phyloP scores from a whole-genome alignment of 2,329 filamentous ascomycete species.

The Colletotrichum somersetense region DNA sequence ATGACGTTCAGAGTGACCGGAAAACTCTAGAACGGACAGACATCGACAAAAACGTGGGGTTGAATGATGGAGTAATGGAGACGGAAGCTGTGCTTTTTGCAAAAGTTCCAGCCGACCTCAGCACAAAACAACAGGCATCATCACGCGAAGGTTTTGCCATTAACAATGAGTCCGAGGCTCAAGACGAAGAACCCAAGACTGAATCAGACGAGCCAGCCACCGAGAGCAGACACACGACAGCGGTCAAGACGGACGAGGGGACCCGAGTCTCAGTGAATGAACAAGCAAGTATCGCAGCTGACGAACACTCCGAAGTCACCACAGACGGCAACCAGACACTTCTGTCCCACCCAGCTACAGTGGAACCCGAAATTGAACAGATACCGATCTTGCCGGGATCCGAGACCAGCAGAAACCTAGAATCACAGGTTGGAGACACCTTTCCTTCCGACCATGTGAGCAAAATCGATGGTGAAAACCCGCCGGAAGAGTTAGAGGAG shows the following conservation, averaged over 20 bases:
- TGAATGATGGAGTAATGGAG: neutral
- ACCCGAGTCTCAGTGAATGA: neutral
- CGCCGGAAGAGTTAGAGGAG: neutral
- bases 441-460: no score
- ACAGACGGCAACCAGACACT: neutral
- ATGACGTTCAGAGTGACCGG: neutral
- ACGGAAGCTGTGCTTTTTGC: neutral
- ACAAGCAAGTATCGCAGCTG: neutral
- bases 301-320: neutral
- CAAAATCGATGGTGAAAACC: neutral
- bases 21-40: neutral
- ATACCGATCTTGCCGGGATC: neutral
- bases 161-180: neutral
- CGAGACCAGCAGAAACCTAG: neutral
- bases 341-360: neutral
- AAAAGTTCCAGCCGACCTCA: neutral
- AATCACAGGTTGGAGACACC: neutral
- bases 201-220: neutral
- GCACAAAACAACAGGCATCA: neutral
- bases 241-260: neutral
- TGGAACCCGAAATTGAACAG: neutral
- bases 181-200: neutral
- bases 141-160: neutral
- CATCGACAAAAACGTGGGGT: neutral
- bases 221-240: neutral